phyloP scores from a whole-genome alignment of 2,329 filamentous ascomycete genomes.

The Clarireedia paspali region DNA sequence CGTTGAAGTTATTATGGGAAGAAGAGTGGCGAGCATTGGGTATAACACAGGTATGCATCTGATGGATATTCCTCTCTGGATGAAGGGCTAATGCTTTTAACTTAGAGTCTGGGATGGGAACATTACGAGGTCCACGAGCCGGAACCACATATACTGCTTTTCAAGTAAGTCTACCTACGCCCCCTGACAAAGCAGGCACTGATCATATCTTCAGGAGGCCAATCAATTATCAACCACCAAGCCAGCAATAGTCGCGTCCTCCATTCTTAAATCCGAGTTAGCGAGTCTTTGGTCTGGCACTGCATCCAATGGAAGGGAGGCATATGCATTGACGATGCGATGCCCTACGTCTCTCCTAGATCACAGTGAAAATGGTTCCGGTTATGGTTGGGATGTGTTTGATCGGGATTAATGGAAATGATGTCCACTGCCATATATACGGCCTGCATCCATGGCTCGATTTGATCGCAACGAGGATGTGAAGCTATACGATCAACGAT shows the following conservation, averaged over 20 bases:
- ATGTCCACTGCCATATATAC: slow-evolving; percentile 12
- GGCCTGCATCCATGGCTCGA: slow-evolving; percentile 4
- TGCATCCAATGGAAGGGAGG: slow-evolving; percentile 17
- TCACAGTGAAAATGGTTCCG: slow-evolving; percentile 18
- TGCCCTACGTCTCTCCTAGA: slow-evolving; percentile 27
- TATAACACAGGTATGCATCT: slow-evolving; percentile 73
- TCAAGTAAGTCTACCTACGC: slow-evolving; percentile 66
- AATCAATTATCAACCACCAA: slow-evolving; percentile 20
- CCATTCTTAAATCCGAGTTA: slow-evolving; percentile 15
- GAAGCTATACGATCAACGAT: not conserved
- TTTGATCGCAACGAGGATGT: not conserved
- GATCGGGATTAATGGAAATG: slow-evolving; percentile 26
- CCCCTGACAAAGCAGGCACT: slow-evolving; percentile 4
- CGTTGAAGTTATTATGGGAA: slow-evolving; percentile 93
- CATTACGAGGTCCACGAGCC: slow-evolving; percentile 99
- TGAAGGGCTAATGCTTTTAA: not conserved
- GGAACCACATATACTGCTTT: slow-evolving; percentile 94
- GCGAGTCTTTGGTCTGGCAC: slow-evolving; percentile 20
- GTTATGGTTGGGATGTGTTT: slow-evolving; percentile 24
- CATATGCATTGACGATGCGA: slow-evolving; percentile 29
- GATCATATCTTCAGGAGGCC: slow-evolving; percentile 24
- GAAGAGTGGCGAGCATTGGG: slow-evolving; percentile 96
- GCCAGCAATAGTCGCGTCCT: slow-evolving; percentile 18
- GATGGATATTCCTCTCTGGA: not conserved
- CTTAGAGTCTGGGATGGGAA: slow-evolving; percentile 93